Conservation (phyloP, 2,329 filamentous ascomycete species). For the Cytospora chrysosperma region DNA sequence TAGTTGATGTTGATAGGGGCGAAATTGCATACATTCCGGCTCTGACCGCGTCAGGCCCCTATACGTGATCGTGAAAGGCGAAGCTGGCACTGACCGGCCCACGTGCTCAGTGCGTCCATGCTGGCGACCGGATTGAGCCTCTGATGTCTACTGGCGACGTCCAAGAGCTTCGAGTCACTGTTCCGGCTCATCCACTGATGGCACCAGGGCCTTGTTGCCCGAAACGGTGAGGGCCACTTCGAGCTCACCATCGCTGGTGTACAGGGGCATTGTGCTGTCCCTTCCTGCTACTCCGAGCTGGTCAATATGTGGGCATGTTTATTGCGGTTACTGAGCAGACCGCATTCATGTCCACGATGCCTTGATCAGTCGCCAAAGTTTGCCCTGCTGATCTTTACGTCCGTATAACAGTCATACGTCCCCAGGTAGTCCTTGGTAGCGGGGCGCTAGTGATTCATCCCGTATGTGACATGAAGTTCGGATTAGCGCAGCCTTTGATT, state of each 20-base stretch:
- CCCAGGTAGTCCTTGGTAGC: background rate
- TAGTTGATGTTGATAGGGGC: constrained; percentile 30
- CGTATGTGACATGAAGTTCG: background rate
- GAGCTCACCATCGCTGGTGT: background rate
- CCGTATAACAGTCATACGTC: background rate
- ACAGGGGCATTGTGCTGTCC: background rate
- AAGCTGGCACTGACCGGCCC: background rate
- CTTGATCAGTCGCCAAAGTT: background rate
- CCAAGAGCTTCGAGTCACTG: background rate
- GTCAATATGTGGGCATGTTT: background rate
- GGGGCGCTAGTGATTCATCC: background rate
- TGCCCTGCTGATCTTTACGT: too few species aligned
- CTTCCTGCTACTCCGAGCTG: background rate
- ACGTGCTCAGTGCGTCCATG: background rate
- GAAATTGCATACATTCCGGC: constrained; percentile 21
- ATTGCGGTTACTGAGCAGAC: background rate
- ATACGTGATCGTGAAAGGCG: background rate
- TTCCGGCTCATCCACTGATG: background rate
- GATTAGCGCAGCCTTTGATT: background rate
- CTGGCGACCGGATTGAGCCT: background rate
- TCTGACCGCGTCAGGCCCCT: background rate
- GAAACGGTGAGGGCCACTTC: background rate
- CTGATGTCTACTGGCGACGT: background rate
- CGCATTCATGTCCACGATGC: background rate
- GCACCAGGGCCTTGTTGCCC: background rate